These are phyloP conservation scores for Pseudocercospora fuligena DNA, from an alignment of 2,329 filamentous ascomycete species.

Conservation along the genomic window DNA sequence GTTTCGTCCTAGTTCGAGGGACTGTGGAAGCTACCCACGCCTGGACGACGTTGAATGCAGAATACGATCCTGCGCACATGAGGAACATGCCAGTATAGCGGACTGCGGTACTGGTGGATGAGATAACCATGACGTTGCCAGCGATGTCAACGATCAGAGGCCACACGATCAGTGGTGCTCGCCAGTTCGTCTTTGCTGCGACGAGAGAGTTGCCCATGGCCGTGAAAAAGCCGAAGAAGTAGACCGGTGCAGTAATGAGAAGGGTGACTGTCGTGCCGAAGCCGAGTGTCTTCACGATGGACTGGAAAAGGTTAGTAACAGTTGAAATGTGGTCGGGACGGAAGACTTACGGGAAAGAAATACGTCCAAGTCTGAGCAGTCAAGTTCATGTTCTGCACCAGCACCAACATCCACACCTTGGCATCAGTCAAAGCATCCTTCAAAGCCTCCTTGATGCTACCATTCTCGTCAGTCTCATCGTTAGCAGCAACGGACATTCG, in stretches of 20 bases:
- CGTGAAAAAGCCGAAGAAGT: constrained; percentile 8
- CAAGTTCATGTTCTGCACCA: constrained; percentile 7
- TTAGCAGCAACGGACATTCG: constrained; percentile 6
- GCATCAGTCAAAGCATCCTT: constrained; percentile 9
- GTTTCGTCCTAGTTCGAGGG: constrained; percentile 6
- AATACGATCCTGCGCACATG: constrained; percentile 11
- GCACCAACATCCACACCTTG: constrained; percentile 7
- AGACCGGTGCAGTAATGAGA: constrained; percentile 10
- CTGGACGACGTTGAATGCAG: constrained; percentile 9
- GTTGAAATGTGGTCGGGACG: no score
- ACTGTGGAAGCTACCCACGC: constrained; percentile 11
- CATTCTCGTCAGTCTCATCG: constrained; percentile 13
- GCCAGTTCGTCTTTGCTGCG: constrained; percentile 4
- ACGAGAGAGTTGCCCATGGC: constrained; percentile 4
- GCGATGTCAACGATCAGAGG: constrained; percentile 10
- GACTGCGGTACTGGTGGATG: neutral
- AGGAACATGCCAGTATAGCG: constrained; percentile 11
- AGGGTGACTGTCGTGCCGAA: constrained; percentile 6
- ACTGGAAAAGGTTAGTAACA: no score
- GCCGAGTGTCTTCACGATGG: constrained; percentile 13
- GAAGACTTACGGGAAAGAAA: constrained; percentile 7
- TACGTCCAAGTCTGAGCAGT: constrained; percentile 15
- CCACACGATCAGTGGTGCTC: constrained; percentile 5
- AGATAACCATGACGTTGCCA: constrained; percentile 13
- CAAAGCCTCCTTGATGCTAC: neutral